Conservation (phyloP, 2,329 filamentous ascomycete species). For the Penicillium sp. region DNA sequence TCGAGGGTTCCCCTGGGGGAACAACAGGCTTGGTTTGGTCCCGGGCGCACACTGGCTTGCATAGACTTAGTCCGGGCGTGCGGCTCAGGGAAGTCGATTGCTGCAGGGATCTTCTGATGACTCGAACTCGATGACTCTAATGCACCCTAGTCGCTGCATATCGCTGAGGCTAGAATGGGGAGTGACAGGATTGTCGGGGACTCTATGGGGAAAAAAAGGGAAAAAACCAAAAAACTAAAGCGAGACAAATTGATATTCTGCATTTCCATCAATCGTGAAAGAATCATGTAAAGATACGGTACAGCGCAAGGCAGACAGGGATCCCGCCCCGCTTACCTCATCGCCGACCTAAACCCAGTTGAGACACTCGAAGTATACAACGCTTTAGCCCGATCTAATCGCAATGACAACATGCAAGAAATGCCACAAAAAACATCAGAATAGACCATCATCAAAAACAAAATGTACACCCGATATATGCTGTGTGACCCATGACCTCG, state of each 20-base stretch:
- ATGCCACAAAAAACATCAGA: conserved; percentile 1
- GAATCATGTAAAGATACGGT: neutral
- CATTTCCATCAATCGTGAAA: too few relatives aligned
- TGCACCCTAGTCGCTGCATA: too few relatives aligned
- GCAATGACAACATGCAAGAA: neutral
- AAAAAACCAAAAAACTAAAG: too few relatives aligned
- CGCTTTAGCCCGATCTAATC: conserved; percentile 14
- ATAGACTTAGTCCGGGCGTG: neutral
- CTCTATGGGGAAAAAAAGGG: too few relatives aligned
- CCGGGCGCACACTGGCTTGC: too few relatives aligned
- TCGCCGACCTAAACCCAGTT: conserved; percentile 11
- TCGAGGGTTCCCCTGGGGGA: neutral
- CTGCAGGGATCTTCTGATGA: too few relatives aligned
- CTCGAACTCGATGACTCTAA: too few relatives aligned
- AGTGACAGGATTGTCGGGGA: too few relatives aligned
- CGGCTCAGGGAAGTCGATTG: too few relatives aligned
- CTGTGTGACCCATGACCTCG: too few relatives aligned
- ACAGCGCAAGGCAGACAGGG: conserved; percentile 14
- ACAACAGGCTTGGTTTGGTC: neutral
- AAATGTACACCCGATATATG: neutral
- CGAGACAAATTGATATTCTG: too few relatives aligned
- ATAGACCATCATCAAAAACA: conserved; percentile 2
- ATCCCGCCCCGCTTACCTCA: conserved; percentile 16
- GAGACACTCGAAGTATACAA: conserved; percentile 19
- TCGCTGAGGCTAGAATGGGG: too few relatives aligned